Percentiles rank a stretch among this genome's conserved stretches.
phyloP scores from a whole-genome alignment of 805 yeast genomes.

The Barnettozyma wickerhamii region DNA sequence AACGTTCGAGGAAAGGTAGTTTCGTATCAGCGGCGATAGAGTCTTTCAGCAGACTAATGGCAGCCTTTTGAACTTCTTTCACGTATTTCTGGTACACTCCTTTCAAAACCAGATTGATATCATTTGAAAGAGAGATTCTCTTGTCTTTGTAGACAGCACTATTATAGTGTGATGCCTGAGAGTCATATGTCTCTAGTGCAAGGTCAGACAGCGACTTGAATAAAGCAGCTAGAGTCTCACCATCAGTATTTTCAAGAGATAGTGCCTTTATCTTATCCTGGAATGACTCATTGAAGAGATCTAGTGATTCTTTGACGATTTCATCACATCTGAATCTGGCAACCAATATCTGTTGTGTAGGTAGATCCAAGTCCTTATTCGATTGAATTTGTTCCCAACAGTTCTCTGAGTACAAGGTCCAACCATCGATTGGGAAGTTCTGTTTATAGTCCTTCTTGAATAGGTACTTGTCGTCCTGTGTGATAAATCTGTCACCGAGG shows the following conservation, averaged over 20 bases:
- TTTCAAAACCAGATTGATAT: slow-evolving; percentile 43
- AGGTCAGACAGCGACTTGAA: slow-evolving; percentile 41
- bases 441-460: slow-evolving; percentile 77
- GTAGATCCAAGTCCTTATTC: slow-evolving; percentile 91
- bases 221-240: slow-evolving; percentile 34
- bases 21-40: slow-evolving; percentile 26
- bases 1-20: slow-evolving; percentile 29
- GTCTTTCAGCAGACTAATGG: slow-evolving; percentile 29
- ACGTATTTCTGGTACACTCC: slow-evolving; percentile 42
- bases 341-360: slow-evolving; percentile 93
- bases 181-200: slow-evolving; percentile 55
- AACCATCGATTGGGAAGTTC: slow-evolving; percentile 88
- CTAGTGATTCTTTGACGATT: slow-evolving; percentile 44
- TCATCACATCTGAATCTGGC: slow-evolving; percentile 95
- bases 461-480: slow-evolving; percentile 28
- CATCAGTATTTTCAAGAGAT: slow-evolving; percentile 15
- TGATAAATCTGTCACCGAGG: slow-evolving; percentile 60
- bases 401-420: slow-evolving; percentile 86
- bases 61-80: slow-evolving; percentile 30
- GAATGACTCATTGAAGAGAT: slow-evolving; percentile 19
- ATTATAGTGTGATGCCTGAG: slow-evolving; percentile 72
- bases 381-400: slow-evolving; percentile 93
- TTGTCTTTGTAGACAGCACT: slow-evolving; percentile 62
- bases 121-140: slow-evolving; percentile 42
- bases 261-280: slow-evolving; percentile 7